phyloP scores from a whole-genome alignment of 257 asterid genomes.

The Nicotiana knightiana region DNA sequence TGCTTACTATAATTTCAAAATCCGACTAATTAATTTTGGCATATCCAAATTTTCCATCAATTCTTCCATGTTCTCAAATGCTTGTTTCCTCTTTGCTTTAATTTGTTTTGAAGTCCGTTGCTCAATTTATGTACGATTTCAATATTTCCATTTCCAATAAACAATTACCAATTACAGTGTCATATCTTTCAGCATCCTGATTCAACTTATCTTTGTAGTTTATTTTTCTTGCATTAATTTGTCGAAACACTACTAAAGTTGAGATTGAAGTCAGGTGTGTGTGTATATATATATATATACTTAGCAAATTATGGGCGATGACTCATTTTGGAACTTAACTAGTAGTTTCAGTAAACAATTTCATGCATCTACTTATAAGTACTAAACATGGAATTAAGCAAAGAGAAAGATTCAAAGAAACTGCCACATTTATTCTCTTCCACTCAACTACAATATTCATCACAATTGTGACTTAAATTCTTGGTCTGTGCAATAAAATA shows the following conservation, averaged over 20 bases:
- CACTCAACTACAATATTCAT: neutral
- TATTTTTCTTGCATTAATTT: neutral
- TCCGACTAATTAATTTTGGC: neutral
- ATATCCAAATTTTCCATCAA: neutral
- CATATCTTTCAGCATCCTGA: neutral
- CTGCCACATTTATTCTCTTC: neutral
- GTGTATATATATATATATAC: no score
- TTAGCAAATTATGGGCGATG: no score
- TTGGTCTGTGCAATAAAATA: neutral
- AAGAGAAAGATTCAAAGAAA: neutral
- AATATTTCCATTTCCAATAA: neutral
- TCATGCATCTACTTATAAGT: no score
- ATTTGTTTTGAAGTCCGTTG: neutral
- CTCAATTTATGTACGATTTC: neutral
- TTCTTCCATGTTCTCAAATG: neutral
- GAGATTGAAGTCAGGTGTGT: no score
- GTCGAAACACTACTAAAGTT: no score
- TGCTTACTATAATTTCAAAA: conserved; percentile 56
- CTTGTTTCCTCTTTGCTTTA: neutral
- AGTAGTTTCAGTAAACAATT: no score
- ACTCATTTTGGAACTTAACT: no score
- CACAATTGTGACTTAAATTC: neutral
- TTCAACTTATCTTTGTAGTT: neutral
- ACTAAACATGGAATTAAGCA: neutral
- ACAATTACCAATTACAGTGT: neutral